A percentile compares a stretch with the other conserved stretches of the same genome.
Evolutionary conservation across 768 basidiomycete species (phyloP).

Genomic region (Harrya chromipes): DNA sequence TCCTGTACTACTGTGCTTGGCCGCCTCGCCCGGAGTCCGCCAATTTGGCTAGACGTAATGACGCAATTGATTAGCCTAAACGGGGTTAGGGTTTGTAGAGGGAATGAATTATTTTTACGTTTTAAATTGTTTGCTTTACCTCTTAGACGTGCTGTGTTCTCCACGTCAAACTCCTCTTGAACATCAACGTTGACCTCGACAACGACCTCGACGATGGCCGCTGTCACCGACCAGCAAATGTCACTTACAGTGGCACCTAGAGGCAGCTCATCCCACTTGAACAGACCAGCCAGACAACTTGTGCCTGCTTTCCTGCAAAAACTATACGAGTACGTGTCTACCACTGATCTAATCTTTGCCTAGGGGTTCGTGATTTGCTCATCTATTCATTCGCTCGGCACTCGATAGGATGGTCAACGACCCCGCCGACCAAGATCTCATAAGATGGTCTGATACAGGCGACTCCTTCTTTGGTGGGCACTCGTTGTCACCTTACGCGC

Average conservation of each 20-base stretch:
- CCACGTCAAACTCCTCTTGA: constrained; percentile 3
- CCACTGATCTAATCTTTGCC: constrained; percentile 11
- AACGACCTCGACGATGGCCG: constrained; percentile 25
- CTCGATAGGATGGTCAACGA: constrained; percentile 85
- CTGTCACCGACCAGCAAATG: constrained; percentile 56
- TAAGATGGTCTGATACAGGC: constrained; percentile 88
- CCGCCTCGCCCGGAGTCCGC: no score
- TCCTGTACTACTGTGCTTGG: no score
- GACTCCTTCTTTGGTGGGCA: constrained; percentile 86
- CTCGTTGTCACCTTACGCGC: background rate
- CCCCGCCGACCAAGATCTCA: constrained; percentile 73
- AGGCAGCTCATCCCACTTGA: constrained; percentile 38
- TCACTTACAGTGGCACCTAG: constrained; percentile 49
- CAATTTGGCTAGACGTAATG: background rate
- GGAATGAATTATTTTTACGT: constrained; percentile 10
- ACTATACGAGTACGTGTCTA: constrained; percentile 69
- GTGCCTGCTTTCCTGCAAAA: constrained; percentile 91
- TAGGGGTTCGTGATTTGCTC: constrained; percentile 8
- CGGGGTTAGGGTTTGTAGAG: constrained; percentile 10
- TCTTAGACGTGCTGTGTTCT: constrained; percentile 16
- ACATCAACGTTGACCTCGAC: constrained; percentile 5
- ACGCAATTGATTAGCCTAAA: background rate
- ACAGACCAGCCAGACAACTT: constrained; percentile 45
- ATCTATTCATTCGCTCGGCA: constrained; percentile 3
- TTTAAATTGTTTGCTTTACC: constrained; percentile 11